phyloP scores from a whole-genome alignment of 1,284 basidiomycete genomes.

The Schizopora paradoxa region DNA sequence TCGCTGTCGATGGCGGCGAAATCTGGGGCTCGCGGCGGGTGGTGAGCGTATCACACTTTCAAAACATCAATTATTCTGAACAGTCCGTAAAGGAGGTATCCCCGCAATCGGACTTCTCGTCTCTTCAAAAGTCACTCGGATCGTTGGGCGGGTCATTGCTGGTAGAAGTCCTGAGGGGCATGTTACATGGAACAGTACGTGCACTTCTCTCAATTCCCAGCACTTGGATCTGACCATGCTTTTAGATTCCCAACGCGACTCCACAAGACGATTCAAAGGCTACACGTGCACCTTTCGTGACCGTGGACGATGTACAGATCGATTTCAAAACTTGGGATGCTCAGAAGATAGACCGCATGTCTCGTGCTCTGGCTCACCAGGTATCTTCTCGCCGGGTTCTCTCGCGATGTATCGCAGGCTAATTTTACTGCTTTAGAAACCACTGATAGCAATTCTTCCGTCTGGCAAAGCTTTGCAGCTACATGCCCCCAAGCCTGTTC shows the following conservation, averaged over 20 bases:
- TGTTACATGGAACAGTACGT: slow-evolving; percentile 51
- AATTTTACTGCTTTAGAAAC: slow-evolving; percentile 30
- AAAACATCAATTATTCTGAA: slow-evolving; percentile 1
- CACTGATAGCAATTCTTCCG: slow-evolving; percentile 40
- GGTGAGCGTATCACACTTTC: slow-evolving; percentile 30
- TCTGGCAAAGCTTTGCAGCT: slow-evolving; percentile 44
- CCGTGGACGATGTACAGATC: slow-evolving; percentile 45
- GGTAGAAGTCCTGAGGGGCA: slow-evolving; percentile 61
- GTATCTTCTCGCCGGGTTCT: slow-evolving; percentile 31
- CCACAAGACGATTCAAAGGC: slow-evolving; percentile 41
- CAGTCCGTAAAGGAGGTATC: slow-evolving; percentile 40
- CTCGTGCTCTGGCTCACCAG: slow-evolving; percentile 74
- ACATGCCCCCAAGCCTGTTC: slow-evolving; percentile 31
- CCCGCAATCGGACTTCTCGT: slow-evolving; percentile 43
- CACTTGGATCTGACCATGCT: no score
- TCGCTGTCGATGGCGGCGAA: slow-evolving; percentile 58
- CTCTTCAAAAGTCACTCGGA: slow-evolving; percentile 59
- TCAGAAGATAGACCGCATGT: slow-evolving; percentile 45
- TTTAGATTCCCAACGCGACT: no score
- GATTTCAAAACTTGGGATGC: slow-evolving; percentile 58
- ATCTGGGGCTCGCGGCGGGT: slow-evolving; percentile 45
- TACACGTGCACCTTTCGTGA: slow-evolving; percentile 60
- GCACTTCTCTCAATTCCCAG: no score
- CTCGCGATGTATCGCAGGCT: neutral
- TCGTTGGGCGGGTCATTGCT: slow-evolving; percentile 65